A percentile compares a stretch with the other conserved stretches of the same genome.
phyloP scores from a whole-genome alignment of 2,329 filamentous ascomycete genomes.

The Hysterium pulicare region DNA sequence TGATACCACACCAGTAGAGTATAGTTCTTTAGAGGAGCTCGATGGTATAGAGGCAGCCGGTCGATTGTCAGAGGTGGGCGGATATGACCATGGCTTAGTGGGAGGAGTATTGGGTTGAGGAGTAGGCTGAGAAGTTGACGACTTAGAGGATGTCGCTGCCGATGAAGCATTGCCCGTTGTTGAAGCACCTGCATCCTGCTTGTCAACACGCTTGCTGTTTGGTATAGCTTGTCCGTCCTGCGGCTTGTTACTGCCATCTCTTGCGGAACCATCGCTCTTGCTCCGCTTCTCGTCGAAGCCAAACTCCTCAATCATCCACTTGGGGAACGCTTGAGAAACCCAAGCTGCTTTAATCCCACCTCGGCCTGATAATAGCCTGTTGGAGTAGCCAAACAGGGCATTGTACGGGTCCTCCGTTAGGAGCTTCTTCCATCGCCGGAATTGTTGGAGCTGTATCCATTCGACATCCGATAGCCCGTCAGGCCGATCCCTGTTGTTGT shows the following conservation, averaged over 20 bases:
- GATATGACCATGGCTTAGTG: background rate
- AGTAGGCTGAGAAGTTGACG: background rate
- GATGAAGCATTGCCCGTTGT: background rate
- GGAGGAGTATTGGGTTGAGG: background rate
- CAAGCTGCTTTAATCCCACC: slow-evolving; percentile 29
- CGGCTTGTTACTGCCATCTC: background rate
- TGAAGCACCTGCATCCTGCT: background rate
- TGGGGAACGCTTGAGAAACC: slow-evolving; percentile 27
- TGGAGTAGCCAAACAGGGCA: slow-evolving; percentile 41
- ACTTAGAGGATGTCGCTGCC: background rate
- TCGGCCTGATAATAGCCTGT: slow-evolving; percentile 31
- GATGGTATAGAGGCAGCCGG: slow-evolving; percentile 15
- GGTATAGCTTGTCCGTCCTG: background rate
- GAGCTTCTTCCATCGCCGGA: slow-evolving; percentile 24
- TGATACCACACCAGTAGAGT: slow-evolving; percentile 20
- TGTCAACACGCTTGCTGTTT: too few relatives aligned
- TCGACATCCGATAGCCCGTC: slow-evolving; percentile 25
- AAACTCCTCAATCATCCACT: slow-evolving; percentile 30
- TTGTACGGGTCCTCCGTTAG: slow-evolving; percentile 43
- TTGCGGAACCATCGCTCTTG: slow-evolving; percentile 9
- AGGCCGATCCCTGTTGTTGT: slow-evolving; percentile 15
- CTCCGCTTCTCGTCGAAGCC: slow-evolving; percentile 9
- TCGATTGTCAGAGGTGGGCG: too few relatives aligned
- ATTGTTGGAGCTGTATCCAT: slow-evolving; percentile 28
- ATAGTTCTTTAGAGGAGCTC: slow-evolving; percentile 12